Base-by-base conservation (phyloP, 345 rosid species). In the Hypericum perforatum region DNA sequence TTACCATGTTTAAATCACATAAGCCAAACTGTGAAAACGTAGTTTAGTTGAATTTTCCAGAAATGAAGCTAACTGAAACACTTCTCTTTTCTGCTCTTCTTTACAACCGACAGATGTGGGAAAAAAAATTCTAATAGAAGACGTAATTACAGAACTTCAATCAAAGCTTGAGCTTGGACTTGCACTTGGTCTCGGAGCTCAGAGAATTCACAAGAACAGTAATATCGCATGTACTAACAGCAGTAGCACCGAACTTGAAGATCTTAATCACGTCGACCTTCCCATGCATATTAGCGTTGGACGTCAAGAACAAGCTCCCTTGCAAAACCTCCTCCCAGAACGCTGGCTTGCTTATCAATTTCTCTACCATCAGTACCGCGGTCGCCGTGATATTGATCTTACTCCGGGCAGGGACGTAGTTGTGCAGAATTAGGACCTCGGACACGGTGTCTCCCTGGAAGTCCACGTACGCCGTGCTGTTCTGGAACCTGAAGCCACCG, bases 401-500 rank as follows among this genome's bases (percentile, higher is more conserved):
- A 1, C 63, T 50, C 0, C 61, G 70, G 0, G 78, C 68, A 0
- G 74, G 71, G 6, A 72, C 64, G 1, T 15, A 32, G 6, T 52
- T 32, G 6, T 32, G 58, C n/a, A 6, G 49, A 1, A 80, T 44
- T 0, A 71, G 68, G 8, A 66, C 58, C 8, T 53, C 69, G 0
- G 62, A 75, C 0, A 68, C 65, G 0, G 51, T 16, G 22, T 16
- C 52, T 6, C 68, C 78, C 0, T 45, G 75, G 45, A 65, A 77
- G 13, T 63, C 41, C 8, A 80, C 41, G 6, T 49, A 47, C 5
- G 62, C 68, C 0, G 53, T 68, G 5, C 69, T 38, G 64, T 66
- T 68, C 39, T 13, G 0, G 67, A 43, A 77, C 70, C 61, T 52
- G 57, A 77, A 80, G 16, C 70, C 54, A 0, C 78, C 82, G 12